Conservation (phyloP, 2,329 filamentous ascomycete genomes). For the Eutypella sp. region DNA sequence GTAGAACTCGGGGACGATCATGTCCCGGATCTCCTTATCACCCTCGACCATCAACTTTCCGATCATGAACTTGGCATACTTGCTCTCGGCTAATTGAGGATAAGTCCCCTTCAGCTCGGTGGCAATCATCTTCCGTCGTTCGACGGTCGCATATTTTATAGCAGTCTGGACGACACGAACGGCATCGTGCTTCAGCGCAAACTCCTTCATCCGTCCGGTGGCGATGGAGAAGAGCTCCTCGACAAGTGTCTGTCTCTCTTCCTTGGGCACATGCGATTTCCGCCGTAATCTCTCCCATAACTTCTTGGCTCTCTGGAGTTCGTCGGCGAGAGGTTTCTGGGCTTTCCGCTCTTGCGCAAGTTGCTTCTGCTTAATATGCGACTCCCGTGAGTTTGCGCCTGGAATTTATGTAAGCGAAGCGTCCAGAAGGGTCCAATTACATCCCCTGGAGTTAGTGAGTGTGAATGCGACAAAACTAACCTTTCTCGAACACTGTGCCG, state of each 20-base stretch:
- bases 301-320: constrained; percentile 86
- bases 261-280: constrained; percentile 87
- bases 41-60: constrained; percentile 94
- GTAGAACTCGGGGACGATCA: constrained; percentile 93
- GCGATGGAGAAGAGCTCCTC: constrained; percentile 88
- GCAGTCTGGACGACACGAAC: constrained; percentile 96
- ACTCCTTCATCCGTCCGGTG: constrained; percentile 85
- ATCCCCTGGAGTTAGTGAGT: no score
- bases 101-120: constrained; percentile 82
- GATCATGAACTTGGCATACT: constrained; percentile 95
- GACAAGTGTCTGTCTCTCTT: constrained; percentile 82
- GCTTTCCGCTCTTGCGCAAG: constrained; percentile 84
- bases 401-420: constrained; percentile 12
- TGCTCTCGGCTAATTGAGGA: constrained; percentile 80
- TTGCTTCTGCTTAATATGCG: constrained; percentile 88
- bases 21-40: constrained; percentile 77
- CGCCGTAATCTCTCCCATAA: constrained; percentile 90
- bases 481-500: constrained; percentile 38
- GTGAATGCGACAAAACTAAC: constrained; percentile 28
- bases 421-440: neutral
- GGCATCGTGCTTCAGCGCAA: constrained; percentile 97
- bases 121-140: constrained; percentile 82
- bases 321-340: constrained; percentile 87
- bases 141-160: constrained; percentile 85
- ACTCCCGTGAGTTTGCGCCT: constrained; percentile 72